Evolutionary conservation across 129 eudicot genomes (phyloP).

Genomic region (Sambucus nigra): DNA sequence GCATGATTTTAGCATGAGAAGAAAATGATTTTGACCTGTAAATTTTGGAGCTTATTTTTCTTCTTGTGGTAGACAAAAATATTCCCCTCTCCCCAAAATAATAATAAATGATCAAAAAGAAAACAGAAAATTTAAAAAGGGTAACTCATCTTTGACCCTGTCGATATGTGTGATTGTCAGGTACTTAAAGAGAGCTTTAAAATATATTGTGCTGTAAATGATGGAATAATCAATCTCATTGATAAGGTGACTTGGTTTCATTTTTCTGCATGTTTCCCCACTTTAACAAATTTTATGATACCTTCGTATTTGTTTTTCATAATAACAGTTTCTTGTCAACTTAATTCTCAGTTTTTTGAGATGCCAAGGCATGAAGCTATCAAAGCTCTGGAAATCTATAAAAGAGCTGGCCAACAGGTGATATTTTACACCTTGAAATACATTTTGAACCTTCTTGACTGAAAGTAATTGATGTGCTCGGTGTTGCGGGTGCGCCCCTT

Average conservation of each 20-base stretch:
- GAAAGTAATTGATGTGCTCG: neutral
- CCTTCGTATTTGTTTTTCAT: neutral
- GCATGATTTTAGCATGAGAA: too few species aligned
- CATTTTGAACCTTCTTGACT: slow-evolving; percentile 1
- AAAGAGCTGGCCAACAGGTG: slow-evolving; percentile 98
- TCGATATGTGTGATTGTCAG: slow-evolving; percentile 20
- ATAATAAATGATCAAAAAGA: too few species aligned
- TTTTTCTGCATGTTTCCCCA: neutral
- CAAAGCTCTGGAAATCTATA: slow-evolving; percentile 84
- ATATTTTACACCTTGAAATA: slow-evolving; percentile 5
- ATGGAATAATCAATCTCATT: slow-evolving; percentile 92
- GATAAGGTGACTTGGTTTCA: slow-evolving; percentile 59
- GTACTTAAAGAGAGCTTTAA: slow-evolving; percentile 96
- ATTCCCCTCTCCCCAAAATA: too few species aligned
- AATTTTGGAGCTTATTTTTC: too few species aligned
- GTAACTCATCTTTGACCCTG: neutral
- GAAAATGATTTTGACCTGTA: too few species aligned
- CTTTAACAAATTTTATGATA: neutral
- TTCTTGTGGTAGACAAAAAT: too few species aligned
- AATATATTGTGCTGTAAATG: slow-evolving; percentile 91
- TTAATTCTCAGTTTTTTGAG: slow-evolving; percentile 76
- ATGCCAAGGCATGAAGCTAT: slow-evolving; percentile 99
- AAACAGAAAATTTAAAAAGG: too few species aligned
- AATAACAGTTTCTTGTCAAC: neutral
- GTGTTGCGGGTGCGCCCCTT: too few species aligned